Conservation (phyloP, 2,329 filamentous ascomycete species). For the Dryadomyces quercus-mongolicae region DNA sequence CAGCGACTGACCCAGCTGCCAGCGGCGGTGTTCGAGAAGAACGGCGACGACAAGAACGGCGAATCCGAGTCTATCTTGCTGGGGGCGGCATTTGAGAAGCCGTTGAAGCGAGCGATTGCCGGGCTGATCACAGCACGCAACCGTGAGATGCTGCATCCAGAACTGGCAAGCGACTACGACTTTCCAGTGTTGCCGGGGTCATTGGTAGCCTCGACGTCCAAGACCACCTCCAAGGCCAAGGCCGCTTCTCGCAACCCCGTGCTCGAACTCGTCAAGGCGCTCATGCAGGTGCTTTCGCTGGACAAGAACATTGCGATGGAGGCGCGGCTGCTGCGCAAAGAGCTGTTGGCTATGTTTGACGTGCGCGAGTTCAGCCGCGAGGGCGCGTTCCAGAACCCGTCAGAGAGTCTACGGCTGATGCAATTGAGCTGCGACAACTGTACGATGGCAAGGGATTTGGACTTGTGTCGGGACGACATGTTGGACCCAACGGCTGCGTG, state of each 20-base stretch:
- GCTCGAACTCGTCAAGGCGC: conserved; percentile 79
- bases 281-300: conserved; percentile 85
- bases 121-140: conserved; percentile 75
- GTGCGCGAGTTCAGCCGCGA: conserved; percentile 86
- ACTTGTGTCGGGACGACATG: conserved; percentile 76
- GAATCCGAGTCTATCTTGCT: conserved; percentile 50
- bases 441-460: conserved; percentile 77
- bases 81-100: conserved; percentile 74
- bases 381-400: conserved; percentile 80
- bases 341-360: conserved; percentile 81
- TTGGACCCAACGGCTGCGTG: conserved; percentile 32
- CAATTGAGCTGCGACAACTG: conserved; percentile 84
- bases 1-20: conserved; percentile 47
- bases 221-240: too few species aligned
- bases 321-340: conserved; percentile 76
- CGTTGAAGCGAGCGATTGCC: conserved; percentile 78
- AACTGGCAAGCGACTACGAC: conserved; percentile 73
- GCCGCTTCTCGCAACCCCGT: conserved; percentile 51
- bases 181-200: conserved; percentile 74
- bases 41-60: conserved; percentile 36
- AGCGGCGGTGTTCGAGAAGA: conserved; percentile 20
- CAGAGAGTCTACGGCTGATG: conserved; percentile 56
- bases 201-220: conserved; percentile 19
- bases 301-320: conserved; percentile 87
- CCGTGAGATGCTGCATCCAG: conserved; percentile 78